Conservation (phyloP, 352 stramenopile species). For the Globisporangium iwayamae region DNA sequence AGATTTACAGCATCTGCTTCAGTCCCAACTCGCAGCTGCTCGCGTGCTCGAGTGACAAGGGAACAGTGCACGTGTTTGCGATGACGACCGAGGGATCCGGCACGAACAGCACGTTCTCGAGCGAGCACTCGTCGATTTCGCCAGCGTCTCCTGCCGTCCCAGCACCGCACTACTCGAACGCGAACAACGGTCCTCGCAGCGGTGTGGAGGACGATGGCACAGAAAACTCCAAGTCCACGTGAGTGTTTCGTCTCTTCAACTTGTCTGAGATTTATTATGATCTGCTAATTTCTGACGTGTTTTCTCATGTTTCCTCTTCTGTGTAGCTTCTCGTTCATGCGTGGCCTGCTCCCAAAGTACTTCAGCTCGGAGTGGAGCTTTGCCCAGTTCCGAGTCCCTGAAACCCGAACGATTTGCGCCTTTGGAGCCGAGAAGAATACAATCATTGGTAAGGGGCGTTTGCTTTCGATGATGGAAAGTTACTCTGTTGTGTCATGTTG, state of each 20-base stretch:
- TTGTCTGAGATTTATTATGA: background rate
- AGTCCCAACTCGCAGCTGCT: conserved; percentile 92
- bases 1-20: conserved; percentile 98
- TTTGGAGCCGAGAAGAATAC: conserved; percentile 93
- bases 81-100: conserved; percentile 67
- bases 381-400: conserved; percentile 90
- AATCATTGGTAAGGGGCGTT: conserved; percentile 70
- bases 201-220: conserved; percentile 72
- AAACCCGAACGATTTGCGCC: conserved; percentile 90
- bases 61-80: conserved; percentile 95
- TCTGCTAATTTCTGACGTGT: background rate
- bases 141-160: conserved; percentile 41
- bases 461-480: background rate
- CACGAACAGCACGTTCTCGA: conserved; percentile 50
- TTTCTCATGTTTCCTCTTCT: background rate
- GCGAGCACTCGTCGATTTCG: conserved; percentile 52
- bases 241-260: conserved; percentile 8
- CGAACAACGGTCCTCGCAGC: conserved; percentile 37
- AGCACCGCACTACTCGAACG: conserved; percentile 31
- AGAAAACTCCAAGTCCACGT: conserved; percentile 88
- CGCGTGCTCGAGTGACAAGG: conserved; percentile 96
- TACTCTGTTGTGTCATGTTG: background rate
- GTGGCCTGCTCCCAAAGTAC: conserved; percentile 89
- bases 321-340: conserved; percentile 87
- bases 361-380: conserved; percentile 94